Evolutionary conservation across 2,329 filamentous ascomycete species (phyloP).

Genomic region (Aspergillus sp.): DNA sequence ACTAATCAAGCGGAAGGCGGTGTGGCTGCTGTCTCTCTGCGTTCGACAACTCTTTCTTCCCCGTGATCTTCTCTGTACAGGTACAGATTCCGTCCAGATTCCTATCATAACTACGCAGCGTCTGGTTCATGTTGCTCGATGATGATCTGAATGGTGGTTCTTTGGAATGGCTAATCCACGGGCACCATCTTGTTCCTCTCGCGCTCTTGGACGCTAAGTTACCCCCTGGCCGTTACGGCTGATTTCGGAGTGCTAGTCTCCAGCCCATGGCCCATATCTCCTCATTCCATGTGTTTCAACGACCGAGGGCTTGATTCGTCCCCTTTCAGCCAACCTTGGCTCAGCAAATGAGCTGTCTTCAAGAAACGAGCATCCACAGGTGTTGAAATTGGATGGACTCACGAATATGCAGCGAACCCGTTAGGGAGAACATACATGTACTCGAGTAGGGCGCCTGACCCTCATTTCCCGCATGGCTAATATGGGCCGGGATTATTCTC

Average conservation of each 20-base stretch:
- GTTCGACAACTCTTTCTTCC: neutral
- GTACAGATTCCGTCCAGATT: no score
- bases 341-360: neutral
- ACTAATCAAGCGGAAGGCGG: no score
- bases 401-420: neutral
- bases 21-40: no score
- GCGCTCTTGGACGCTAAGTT: neutral
- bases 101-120: no score
- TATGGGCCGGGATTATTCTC: neutral
- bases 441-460: neutral
- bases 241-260: no score
- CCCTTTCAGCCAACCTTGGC: neutral
- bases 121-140: no score
- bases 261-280: neutral
- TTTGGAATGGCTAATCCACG: neutral
- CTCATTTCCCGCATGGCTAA: neutral
- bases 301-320: neutral
- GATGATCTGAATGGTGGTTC: neutral
- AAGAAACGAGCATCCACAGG: neutral
- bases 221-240: no score
- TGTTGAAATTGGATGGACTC: neutral
- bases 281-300: neutral
- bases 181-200: neutral
- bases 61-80: no score
- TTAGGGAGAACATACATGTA: neutral